Evolutionary conservation across 2,329 filamentous ascomycete species (phyloP), one percentile per base, ranked within the genome.

Genomic region (Fusarium verticillioides): DNA sequence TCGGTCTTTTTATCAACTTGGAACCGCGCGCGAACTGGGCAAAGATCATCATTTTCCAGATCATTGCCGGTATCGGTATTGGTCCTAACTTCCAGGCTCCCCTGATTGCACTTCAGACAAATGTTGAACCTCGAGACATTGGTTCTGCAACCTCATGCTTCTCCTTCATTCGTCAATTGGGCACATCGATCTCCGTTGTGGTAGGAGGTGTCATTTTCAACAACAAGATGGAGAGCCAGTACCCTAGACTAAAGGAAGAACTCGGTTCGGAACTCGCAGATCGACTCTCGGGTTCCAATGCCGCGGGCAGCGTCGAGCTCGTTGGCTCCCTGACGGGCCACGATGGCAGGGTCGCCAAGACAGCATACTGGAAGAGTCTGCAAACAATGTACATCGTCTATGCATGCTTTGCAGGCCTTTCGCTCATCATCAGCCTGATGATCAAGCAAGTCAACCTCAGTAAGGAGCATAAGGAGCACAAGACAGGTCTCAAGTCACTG

Each of bases 201-300:
- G 85, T 95, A 43, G 93, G 93, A 30, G 90, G 92, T n/a, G 92
- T 94, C 50, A 87, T 95, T 42, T 95, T 95, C 83, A 91, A 94
- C 81, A 95, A 95, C 79, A 84, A 87, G 66, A 93, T 94, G 90
- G 82, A 89, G 72, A 84, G 84, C 52, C 87, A 90, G 74, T 84
- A 86, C 34, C 77, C 82, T 8, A 77, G 78, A 13, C 85, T 93
- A 36, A 80, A 82, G 28, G 75, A 82, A 36, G 81, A 86, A 8
- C 84, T 93, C 0, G 87, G 87, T 1, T 82, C 82, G 1, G 78
- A 87, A 7, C 82, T 86, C 2, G 89, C 89, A 1, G 74, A 79
- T 8, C 77, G 84, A 30, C 85, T 94, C 10, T 86, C 88, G 7
- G 90, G 91, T n/a, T 82, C 84, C 72, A 85, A 87, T 63, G 89